phyloP scores from a whole-genome alignment of 257 asterid species.

The Perilla frutescens region DNA sequence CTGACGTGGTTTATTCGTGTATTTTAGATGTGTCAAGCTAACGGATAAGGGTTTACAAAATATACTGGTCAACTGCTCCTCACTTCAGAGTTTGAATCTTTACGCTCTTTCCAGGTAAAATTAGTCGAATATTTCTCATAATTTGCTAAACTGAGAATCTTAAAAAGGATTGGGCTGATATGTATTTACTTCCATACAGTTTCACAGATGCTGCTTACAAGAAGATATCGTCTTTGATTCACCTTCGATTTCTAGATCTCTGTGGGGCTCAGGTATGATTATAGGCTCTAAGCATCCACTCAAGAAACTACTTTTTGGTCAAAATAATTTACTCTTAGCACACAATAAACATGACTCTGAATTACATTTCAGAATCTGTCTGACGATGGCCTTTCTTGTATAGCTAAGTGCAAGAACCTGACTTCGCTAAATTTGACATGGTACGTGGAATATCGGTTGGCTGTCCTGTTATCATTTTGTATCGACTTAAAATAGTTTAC shows the following conservation, averaged over 20 bases:
- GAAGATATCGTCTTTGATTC: slow-evolving; percentile 63
- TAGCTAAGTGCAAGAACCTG: slow-evolving; percentile 79
- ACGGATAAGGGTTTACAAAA: slow-evolving; percentile 77
- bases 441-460: slow-evolving; percentile 47
- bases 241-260: slow-evolving; percentile 77
- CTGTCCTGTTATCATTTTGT: slow-evolving; percentile 8
- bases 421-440: slow-evolving; percentile 78
- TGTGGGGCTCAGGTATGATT: slow-evolving; percentile 96
- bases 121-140: neutral
- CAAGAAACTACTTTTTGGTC: slow-evolving; percentile 9
- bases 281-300: slow-evolving; percentile 11
- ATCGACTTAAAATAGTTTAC: slow-evolving; percentile 14
- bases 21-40: slow-evolving; percentile 78
- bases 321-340: neutral
- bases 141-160: slow-evolving; percentile 19
- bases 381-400: slow-evolving; percentile 79
- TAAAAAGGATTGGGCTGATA: neutral
- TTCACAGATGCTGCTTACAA: slow-evolving; percentile 83
- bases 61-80: slow-evolving; percentile 70
- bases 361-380: slow-evolving; percentile 72
- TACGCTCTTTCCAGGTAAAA: slow-evolving; percentile 90
- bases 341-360: slow-evolving; percentile 29
- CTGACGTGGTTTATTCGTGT: slow-evolving; percentile 26
- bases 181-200: slow-evolving; percentile 47
- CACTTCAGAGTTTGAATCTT: slow-evolving; percentile 81